Percentiles rank a stretch among this genome's conserved stretches.
These are phyloP conservation scores for Psilocybe azurescens DNA, from an alignment of 768 basidiomycete species.

Conservation along the genomic window DNA sequence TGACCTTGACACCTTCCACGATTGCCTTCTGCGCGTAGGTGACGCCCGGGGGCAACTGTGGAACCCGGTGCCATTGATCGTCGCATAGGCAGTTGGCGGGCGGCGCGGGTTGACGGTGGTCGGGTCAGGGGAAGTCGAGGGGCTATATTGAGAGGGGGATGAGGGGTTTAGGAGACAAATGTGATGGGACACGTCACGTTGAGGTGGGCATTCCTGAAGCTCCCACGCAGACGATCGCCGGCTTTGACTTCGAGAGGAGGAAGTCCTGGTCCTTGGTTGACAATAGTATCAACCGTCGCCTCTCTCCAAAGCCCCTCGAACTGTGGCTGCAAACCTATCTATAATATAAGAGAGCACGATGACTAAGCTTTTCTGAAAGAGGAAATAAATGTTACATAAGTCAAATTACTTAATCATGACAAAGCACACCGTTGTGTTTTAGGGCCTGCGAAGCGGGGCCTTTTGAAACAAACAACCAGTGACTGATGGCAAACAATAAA, in stretches of 20 bases:
- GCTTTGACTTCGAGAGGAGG: conserved; percentile 40
- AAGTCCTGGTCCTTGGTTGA: conserved; percentile 40
- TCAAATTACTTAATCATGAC: no score
- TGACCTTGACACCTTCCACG: conserved; percentile 12
- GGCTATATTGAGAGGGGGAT: conserved; percentile 1
- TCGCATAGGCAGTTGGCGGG: conserved; percentile 7
- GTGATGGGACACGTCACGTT: conserved; percentile 33
- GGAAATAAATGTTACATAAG: no score
- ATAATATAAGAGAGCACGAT: no score
- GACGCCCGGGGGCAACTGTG: conserved; percentile 10
- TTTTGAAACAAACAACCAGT: no score
- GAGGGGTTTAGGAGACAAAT: no score
- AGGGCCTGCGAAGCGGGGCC: no score
- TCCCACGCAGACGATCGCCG: conserved; percentile 45
- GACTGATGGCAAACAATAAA: no score
- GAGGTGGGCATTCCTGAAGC: conserved; percentile 49
- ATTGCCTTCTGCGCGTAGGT: conserved; percentile 10
- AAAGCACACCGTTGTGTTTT: no score
- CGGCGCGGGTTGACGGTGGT: conserved; percentile 19
- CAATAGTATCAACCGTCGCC: conserved; percentile 34
- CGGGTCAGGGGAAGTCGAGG: conserved; percentile 18
- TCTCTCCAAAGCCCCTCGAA: conserved; percentile 47
- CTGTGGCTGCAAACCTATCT: conserved; percentile 44
- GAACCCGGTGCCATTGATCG: conserved; percentile 14
- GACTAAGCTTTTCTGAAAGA: no score